Evolutionary conservation across 768 basidiomycete species (phyloP), one percentile per base, ranked within the genome.

Genomic region (Rhodotorula paludigena): DNA sequence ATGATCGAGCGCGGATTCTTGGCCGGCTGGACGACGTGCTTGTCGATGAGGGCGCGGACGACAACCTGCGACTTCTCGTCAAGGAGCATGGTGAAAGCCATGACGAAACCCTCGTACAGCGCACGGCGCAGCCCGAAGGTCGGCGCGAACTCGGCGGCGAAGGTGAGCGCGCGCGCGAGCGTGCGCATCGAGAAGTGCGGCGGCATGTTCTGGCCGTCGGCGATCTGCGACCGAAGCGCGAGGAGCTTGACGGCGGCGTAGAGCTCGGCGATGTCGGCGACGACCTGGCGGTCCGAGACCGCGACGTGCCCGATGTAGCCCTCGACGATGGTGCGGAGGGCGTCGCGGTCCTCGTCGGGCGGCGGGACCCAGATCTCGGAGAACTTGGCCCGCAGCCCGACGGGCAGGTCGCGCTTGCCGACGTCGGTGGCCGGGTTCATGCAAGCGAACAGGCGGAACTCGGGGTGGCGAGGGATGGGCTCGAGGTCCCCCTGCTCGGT

Each of bases 381-480:
- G 80, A 99, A 98, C 38, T 89, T 86, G 16, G 88, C 85, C 42
- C 93, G 86, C 56, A 98, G 89, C 74, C 87, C 88, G 9, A 89
- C 87, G 25, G 92, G 90, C 1, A 99, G 86, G 75, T 98, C 94
- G 75, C 92, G 96, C 81, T 98, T 99, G 41, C 96, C 96, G 21
- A 97, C 89, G 74, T 99, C 96, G 7, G 93, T 99, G 0, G 96
- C 96, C 9, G 96, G 96, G 76, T 99, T 99, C 96, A 99, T 99
- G 77, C 96, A 99, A 8, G 92, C 92, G 75, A 98, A 98, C 9
- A 98, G 82, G 28, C 94, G 89, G 81, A 99, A 99, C 74, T 94
- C 88, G 25, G 91, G 86, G 77, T 99, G 96, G 0, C 96, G 88
- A 56, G 87, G 87, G 36, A 98, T 83, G 3, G 89, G 88, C 73